A percentile compares a stretch with the other conserved stretches of the same genome.
These are phyloP conservation scores for Leccinellum luteum DNA, from an alignment of 768 basidiomycete species.

Conservation along the genomic window DNA sequence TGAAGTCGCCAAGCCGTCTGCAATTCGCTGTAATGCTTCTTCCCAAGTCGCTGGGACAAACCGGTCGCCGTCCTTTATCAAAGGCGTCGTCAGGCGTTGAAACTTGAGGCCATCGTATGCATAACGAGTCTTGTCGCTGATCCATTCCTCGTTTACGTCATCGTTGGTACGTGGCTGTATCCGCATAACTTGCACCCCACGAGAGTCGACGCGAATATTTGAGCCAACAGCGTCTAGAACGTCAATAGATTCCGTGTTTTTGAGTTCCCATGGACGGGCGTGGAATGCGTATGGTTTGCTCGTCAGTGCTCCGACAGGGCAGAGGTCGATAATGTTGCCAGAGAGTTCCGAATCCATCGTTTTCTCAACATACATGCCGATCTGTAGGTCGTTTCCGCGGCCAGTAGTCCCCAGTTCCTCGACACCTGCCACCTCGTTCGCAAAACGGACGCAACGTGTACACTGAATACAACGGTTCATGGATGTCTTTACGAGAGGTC, in stretches of 20 bases:
- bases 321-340: conserved; percentile 95
- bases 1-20: conserved; percentile 72
- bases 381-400: conserved; percentile 97
- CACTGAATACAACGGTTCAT: conserved; percentile 99
- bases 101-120: conserved; percentile 94
- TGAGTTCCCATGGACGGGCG: conserved; percentile 97
- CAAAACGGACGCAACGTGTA: conserved; percentile 97
- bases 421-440: conserved; percentile 98
- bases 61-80: conserved; percentile 88
- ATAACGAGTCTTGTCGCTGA: conserved; percentile 97
- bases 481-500: conserved; percentile 95
- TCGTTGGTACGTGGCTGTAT: conserved; percentile 96
- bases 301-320: conserved; percentile 96
- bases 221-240: conserved; percentile 94
- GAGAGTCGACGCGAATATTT: conserved; percentile 94
- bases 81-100: conserved; percentile 91
- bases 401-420: conserved; percentile 97
- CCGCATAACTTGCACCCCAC: conserved; percentile 96
- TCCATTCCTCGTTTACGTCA: conserved; percentile 99
- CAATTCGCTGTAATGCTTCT: conserved; percentile 74
- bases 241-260: conserved; percentile 95
- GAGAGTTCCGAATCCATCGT: conserved; percentile 97
- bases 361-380: conserved; percentile 98
- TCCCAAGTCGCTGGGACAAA: conserved; percentile 93
- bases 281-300: conserved; percentile 99